phyloP scores from a whole-genome alignment of 108 stramenopile species.

The Bacterosira constricta region DNA sequence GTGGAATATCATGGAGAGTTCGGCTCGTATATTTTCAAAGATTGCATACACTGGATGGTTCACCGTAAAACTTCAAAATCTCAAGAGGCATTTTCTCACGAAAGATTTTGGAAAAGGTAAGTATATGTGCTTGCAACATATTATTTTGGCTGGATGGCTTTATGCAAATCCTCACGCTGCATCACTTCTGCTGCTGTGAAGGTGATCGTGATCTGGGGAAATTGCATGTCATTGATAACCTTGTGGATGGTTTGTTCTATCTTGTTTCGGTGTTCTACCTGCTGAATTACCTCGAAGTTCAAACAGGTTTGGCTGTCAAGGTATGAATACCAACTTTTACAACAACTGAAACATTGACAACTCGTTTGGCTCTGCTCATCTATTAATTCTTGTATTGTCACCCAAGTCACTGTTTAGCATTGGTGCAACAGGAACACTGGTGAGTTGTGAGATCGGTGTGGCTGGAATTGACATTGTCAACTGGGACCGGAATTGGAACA shows the following conservation, averaged over 20 bases:
- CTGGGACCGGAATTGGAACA: too few species aligned
- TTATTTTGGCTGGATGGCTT: too few species aligned
- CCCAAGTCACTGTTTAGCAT: conserved; percentile 40
- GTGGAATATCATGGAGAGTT: conserved; percentile 12
- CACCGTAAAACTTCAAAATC: conserved; percentile 21
- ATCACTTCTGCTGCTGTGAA: background rate
- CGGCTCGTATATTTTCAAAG: conserved; percentile 47
- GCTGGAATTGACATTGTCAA: conserved; percentile 37
- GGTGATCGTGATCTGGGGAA: conserved; percentile 37
- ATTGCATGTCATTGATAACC: conserved; percentile 55
- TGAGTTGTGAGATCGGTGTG: too few species aligned
- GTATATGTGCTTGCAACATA: too few species aligned
- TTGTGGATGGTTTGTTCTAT: conserved; percentile 51
- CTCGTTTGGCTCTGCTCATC: conserved; percentile 35
- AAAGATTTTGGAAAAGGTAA: too few species aligned
- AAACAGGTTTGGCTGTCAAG: conserved; percentile 60
- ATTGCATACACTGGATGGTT: conserved; percentile 57
- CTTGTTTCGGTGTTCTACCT: conserved; percentile 38
- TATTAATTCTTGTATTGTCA: conserved; percentile 8
- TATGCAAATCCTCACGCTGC: background rate
- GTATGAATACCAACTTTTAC: conserved; percentile 1
- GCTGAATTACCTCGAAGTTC: conserved; percentile 57
- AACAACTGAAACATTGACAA: conserved; percentile 1
- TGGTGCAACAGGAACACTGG: conserved; percentile 44
- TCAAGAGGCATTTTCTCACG: conserved; percentile 50